Percentiles rank a stretch among this genome's conserved stretches.
These are phyloP conservation scores for Rostrohypoxylon terebratum DNA, from an alignment of 495 filamentous ascomycete species.

Conservation along the genomic window DNA sequence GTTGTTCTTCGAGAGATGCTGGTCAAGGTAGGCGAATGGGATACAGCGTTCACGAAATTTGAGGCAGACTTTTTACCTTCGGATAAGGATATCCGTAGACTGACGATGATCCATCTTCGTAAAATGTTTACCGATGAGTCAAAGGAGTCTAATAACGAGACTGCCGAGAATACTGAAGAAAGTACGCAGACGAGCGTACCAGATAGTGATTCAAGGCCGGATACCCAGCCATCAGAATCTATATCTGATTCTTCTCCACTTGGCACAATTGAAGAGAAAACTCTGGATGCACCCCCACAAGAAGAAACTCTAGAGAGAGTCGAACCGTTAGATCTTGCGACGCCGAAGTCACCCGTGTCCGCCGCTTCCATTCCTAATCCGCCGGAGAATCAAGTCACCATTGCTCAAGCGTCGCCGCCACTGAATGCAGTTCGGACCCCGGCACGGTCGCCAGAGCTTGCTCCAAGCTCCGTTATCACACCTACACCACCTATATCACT, in stretches of 20 bases:
- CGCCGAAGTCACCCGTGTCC: constrained; percentile 54
- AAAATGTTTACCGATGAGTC: constrained; percentile 94
- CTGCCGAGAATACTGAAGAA: constrained; percentile 57
- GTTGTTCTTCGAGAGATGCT: constrained; percentile 86
- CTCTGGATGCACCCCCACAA: constrained; percentile 31
- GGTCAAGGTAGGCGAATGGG: constrained; percentile 94
- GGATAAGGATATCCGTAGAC: constrained; percentile 93
- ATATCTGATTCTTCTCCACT: constrained; percentile 28
- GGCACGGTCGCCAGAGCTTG: constrained; percentile 23
- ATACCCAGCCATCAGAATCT: constrained; percentile 42
- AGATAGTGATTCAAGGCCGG: constrained; percentile 43
- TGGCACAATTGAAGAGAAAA: constrained; percentile 37
- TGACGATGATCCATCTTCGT: constrained; percentile 91
- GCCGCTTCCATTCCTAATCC: constrained; percentile 26
- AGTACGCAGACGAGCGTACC: constrained; percentile 51
- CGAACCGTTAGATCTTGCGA: constrained; percentile 78
- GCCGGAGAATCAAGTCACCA: constrained; percentile 22
- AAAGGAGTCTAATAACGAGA: constrained; percentile 69
- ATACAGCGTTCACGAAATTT: constrained; percentile 86
- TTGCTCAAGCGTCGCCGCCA: constrained; percentile 13
- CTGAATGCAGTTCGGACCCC: constrained; percentile 6
- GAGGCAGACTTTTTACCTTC: constrained; percentile 95
- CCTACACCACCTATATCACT: constrained; percentile 48
- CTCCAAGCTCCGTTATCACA: constrained; percentile 14
- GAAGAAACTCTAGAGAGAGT: constrained; percentile 64